These are phyloP conservation scores for Leccinum discolor DNA, from an alignment of 1,284 basidiomycete genomes.

Conservation along the genomic window DNA sequence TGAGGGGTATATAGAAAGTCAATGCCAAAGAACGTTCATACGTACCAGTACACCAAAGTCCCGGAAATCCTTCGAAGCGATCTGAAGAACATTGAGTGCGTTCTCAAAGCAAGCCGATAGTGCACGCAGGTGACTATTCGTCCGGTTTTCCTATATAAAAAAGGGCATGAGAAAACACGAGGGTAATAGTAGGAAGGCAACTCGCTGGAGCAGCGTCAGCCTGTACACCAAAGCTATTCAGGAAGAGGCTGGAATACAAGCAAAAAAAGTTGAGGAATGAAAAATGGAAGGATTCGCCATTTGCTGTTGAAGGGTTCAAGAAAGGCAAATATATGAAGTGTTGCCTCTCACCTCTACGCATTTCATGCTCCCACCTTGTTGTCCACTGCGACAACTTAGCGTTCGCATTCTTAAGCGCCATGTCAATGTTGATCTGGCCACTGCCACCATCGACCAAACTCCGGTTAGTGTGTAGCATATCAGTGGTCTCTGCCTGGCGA, in stretches of 20 bases:
- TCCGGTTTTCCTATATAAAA: constrained; percentile 40
- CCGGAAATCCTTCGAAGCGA: constrained; percentile 72
- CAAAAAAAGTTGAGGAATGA: constrained; percentile 75
- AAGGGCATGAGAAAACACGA: constrained; percentile 6
- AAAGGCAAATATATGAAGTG: constrained; percentile 2
- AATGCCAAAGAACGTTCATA: constrained; percentile 9
- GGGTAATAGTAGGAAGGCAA: constrained; percentile 7
- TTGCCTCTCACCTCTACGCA: constrained; percentile 57
- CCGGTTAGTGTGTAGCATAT: constrained; percentile 64
- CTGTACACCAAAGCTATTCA: constrained; percentile 80
- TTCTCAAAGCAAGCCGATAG: constrained; percentile 72
- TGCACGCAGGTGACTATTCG: constrained; percentile 63
- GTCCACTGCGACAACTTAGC: constrained; percentile 69
- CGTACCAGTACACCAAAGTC: constrained; percentile 74
- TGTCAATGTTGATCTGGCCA: constrained; percentile 68
- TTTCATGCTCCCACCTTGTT: constrained; percentile 66
- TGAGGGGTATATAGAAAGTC: not conserved
- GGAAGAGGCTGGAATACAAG: constrained; percentile 72
- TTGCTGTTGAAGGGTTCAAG: constrained; percentile 42
- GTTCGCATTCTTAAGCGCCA: constrained; percentile 70
- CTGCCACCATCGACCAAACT: constrained; percentile 44
- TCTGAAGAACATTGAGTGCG: constrained; percentile 66
- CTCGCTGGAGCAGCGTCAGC: constrained; percentile 57
- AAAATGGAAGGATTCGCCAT: constrained; percentile 68
- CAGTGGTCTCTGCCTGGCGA: constrained; percentile 70